Percentiles rank a stretch among this genome's conserved stretches.
Conservation (phyloP, 2,329 filamentous ascomycete genomes). For the Aspergillus brasiliensis region DNA sequence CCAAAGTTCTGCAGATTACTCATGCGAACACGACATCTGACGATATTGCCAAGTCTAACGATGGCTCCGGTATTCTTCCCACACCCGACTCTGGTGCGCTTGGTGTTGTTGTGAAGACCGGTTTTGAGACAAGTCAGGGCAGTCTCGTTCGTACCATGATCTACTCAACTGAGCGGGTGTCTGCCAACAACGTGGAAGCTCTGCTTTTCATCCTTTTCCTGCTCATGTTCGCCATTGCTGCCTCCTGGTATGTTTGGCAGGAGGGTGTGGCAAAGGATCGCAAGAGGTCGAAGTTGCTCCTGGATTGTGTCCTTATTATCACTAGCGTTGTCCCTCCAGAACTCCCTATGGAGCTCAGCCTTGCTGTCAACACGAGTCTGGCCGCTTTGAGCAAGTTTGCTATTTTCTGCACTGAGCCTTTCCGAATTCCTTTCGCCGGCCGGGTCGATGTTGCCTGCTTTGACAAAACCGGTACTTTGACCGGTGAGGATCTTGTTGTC, state of each 20-base stretch:
- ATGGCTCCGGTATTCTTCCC: constrained; percentile 74
- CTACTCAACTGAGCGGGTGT: constrained; percentile 97
- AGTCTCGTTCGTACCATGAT: constrained; percentile 99
- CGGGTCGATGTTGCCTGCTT: constrained; percentile 97
- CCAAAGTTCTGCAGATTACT: constrained; percentile 93
- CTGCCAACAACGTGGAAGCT: constrained; percentile 96
- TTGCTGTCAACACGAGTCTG: constrained; percentile 96
- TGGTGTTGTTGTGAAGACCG: constrained; percentile 93
- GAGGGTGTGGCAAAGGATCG: constrained; percentile 93
- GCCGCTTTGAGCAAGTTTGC: constrained; percentile 92
- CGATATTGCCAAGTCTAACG: constrained; percentile 61
- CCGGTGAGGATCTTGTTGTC: constrained; percentile 93
- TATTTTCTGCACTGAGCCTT: constrained; percentile 98
- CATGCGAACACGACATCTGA: constrained; percentile 75
- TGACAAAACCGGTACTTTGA: constrained; percentile 96
- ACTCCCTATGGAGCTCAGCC: constrained; percentile 93
- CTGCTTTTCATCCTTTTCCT: constrained; percentile 98
- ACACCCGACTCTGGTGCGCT: constrained; percentile 92
- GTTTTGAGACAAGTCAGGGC: constrained; percentile 97
- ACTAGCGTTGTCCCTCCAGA: constrained; percentile 98
- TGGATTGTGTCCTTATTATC: constrained; percentile 96
- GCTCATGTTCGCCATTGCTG: constrained; percentile 91
- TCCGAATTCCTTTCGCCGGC: constrained; percentile 94
- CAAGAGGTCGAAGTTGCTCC: constrained; percentile 93
- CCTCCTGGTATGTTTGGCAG: constrained; percentile 98